A percentile compares a stretch with the other conserved stretches of the same genome.
Conservation (phyloP, 164 flowering plant species). For the Chimonanthus salicifolius region DNA sequence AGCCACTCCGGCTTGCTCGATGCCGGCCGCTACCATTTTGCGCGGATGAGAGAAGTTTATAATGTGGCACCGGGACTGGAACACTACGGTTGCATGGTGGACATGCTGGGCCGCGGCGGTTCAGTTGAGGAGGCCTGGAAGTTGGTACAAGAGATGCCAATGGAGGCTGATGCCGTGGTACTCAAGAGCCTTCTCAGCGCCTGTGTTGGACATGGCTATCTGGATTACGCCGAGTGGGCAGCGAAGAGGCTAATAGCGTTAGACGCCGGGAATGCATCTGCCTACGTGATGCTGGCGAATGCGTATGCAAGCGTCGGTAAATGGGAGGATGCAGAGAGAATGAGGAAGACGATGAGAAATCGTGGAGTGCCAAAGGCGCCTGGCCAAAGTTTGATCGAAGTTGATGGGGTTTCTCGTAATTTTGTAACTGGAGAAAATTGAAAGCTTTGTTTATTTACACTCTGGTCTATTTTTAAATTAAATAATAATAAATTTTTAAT, state of each 20-base stretch:
- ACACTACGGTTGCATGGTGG: constrained; percentile 47
- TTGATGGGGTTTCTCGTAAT: constrained; percentile 9
- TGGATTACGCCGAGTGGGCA: constrained; percentile 31
- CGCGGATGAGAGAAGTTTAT: constrained; percentile 31
- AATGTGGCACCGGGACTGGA: constrained; percentile 36
- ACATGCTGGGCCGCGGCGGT: constrained; percentile 42
- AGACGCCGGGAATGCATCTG: constrained; percentile 5
- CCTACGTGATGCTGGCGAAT: constrained; percentile 10
- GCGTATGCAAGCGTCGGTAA: constrained; percentile 3
- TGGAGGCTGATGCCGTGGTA: constrained; percentile 27
- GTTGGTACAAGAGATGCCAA: constrained; percentile 33
- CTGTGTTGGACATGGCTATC: constrained; percentile 31
- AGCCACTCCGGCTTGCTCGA: constrained; percentile 37
- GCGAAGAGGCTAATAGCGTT: constrained; percentile 13
- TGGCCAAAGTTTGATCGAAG: constrained; percentile 8
- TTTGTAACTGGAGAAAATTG: constrained; percentile 10
- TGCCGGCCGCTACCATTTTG: constrained; percentile 26
- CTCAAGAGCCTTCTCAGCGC: constrained; percentile 38
- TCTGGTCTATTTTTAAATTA: background rate
- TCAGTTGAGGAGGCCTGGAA: constrained; percentile 34
- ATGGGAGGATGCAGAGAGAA: constrained; percentile 5
- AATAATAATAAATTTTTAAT: no score
- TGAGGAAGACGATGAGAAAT: constrained; percentile 13
- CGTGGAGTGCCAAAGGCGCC: constrained; percentile 6
- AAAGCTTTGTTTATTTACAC: background rate